Base-by-base conservation (phyloP, 1,139 yeast species). In the Taphrina communis region DNA sequence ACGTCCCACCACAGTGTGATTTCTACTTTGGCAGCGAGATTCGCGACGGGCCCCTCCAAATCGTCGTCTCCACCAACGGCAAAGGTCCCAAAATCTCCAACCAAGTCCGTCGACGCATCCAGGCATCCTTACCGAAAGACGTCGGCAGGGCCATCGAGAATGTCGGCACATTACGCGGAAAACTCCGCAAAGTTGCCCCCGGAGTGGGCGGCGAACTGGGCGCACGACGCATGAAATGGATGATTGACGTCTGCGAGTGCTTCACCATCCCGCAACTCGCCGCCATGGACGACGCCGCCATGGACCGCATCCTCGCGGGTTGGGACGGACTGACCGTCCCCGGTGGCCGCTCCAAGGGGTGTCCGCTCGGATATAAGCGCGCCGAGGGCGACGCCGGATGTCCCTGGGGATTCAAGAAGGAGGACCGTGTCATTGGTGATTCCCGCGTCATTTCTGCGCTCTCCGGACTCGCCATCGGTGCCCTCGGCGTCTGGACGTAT, bases 11-110 rank as follows among this genome's bases (percentile, higher is more conserved):
- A 17, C 79, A 87, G 72, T 90, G 97, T 79, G 97, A 90, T 77
- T 90, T 89, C 77, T 90, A 89, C 79, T 90, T 90, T 77, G 96
- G 96, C 0, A 85, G 93, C 38, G 87, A 88, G 82, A 86, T 86
- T 75, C 84, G 89, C 75, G 85, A 85, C 72, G 96, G 92, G n/a
- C 86, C 87, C 36, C 79, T 90, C 65, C 96, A 89, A 75, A 84
- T 90, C 44, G 88, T 90, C 92, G 88, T 90, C 9, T 86, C 91
- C 44, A 89, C 96, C 25, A 89, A 89, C 75, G 96, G 96, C 8
- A 85, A 87, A 74, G 88, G 93, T 0, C 97, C 97, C 0, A 78
- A 96, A 62, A 82, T 90, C 72, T 88, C 92, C 69, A 83, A 84
- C 71, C 77, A 88, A 63, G 84, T 90, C 69, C 85, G 90, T 73